Evolutionary conservation across 2,329 filamentous ascomycete genomes (phyloP), one percentile per base, ranked within the genome.

Genomic region (Diaporthe nobilis): DNA sequence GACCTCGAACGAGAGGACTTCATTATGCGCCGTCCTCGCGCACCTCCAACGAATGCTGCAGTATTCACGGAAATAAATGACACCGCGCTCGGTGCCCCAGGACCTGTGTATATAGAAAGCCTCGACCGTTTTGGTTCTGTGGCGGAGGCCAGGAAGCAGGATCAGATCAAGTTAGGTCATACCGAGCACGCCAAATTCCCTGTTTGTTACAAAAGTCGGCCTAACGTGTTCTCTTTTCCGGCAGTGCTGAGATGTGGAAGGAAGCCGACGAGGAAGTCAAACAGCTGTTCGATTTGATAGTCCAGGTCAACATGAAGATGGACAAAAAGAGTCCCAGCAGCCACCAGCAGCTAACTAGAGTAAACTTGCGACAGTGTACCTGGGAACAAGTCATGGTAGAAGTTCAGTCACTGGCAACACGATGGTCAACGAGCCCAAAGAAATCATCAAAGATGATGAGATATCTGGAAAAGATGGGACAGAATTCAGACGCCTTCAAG

Each of bases 381-480:
- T 76, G 75, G 75, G 61, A 47, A 3, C 57, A 76, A 51, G 75
- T 76, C 22, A 74, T 76, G 63, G 58, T 34, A 63, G 75, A 76
- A 71, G 72, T 76, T 4, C 71, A 76, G 25, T 58, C 31, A 39
- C 39, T 44, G 37, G 37, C 61, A 1, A 37, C 20, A 4, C 55
- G 31, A 49, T 74, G 71, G 74, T 55, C 53, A 39, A 55, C 58
- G 28, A 74, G 47, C 42, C 28, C 75, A 12, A 76, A 71, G 20
- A 76, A 25, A 71, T 49, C 63, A 37, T 67, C 63, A 10, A 67
- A 51, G 2, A 37, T 49, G 63, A 51, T 74, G 63, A 42, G 39
- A 17, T 71, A 34, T 58, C 55, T 76, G 15, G 60, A 76, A 53
- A 76, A 71, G 25, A 20, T 76, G 20, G 75, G 75, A 47, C 44